These are phyloP conservation scores for Dactylonectria macrodidyma DNA, from an alignment of 2,329 filamentous ascomycete genomes.

Conservation along the genomic window DNA sequence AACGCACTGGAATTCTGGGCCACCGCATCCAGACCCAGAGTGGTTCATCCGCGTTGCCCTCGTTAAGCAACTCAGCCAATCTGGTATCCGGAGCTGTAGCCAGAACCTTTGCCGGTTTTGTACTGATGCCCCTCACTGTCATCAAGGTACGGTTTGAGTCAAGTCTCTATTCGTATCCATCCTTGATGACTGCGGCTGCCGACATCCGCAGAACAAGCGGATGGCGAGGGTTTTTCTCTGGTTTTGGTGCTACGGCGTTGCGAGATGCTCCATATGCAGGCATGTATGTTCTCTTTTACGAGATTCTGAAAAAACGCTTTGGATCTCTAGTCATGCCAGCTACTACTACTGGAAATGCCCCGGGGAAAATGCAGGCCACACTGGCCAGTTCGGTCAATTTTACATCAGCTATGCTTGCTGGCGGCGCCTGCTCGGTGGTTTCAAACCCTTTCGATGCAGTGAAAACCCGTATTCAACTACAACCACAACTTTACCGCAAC, in stretches of 20 bases:
- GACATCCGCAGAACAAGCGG: conserved; percentile 85
- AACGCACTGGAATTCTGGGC: conserved; percentile 44
- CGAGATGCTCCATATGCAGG: conserved; percentile 98
- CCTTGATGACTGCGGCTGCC: conserved; percentile 77
- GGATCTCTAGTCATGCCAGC: conserved; percentile 42
- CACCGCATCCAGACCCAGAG: conserved; percentile 42
- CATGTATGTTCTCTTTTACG: conserved; percentile 94
- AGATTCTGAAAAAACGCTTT: conserved; percentile 81
- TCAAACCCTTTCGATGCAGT: conserved; percentile 98
- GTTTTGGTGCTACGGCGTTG: conserved; percentile 93
- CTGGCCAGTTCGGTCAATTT: conserved; percentile 83
- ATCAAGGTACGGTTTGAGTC: conserved; percentile 98
- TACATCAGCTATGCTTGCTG: conserved; percentile 83
- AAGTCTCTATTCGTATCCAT: conserved; percentile 86
- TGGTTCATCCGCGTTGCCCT: conserved; percentile 81
- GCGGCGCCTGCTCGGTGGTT: conserved; percentile 85
- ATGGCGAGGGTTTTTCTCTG: conserved; percentile 88
- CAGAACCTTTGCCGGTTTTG: conserved; percentile 87
- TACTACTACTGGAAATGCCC: conserved; percentile 28
- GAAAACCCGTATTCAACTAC: conserved; percentile 94
- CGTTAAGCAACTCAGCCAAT: conserved; percentile 87
- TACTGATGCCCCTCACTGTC: conserved; percentile 96
- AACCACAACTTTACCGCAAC: conserved; percentile 86
- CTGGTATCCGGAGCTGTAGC: conserved; percentile 87
- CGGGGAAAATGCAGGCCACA: conserved; percentile 49